A percentile compares a stretch with the other conserved stretches of the same genome.
Evolutionary conservation across 371 early-diverging fungal genomes (phyloP).

Genomic region (Cladochytrium tenue): DNA sequence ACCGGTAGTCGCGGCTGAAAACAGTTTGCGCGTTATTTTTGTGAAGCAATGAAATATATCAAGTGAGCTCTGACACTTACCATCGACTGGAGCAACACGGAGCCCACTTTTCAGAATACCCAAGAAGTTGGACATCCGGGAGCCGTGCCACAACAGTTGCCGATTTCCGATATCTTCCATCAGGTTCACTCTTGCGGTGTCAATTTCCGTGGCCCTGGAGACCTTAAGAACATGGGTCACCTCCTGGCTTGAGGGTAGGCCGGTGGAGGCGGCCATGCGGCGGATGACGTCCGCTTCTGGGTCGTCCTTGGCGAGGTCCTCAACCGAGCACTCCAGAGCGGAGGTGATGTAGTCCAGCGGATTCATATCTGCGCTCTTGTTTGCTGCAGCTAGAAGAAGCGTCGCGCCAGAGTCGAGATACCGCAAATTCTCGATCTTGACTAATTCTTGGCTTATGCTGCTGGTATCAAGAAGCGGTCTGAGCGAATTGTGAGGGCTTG

Average conservation of each 20-base stretch:
- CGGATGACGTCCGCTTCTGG: slow-evolving; percentile 41
- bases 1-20: not conserved
- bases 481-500: slow-evolving; percentile 28
- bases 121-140: slow-evolving; percentile 50
- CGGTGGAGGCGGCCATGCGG: slow-evolving; percentile 47
- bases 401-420: slow-evolving; percentile 56
- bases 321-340: slow-evolving; percentile 43
- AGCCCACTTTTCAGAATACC: slow-evolving; percentile 43
- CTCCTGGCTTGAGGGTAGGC: slow-evolving; percentile 29
- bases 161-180: slow-evolving; percentile 45
- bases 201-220: slow-evolving; percentile 47
- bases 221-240: slow-evolving; percentile 44
- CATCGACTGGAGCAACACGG: slow-evolving; percentile 41
- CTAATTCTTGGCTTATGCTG: slow-evolving; percentile 29
- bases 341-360: slow-evolving; percentile 59
- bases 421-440: slow-evolving; percentile 23
- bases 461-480: slow-evolving; percentile 24
- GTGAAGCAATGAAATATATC: no score
- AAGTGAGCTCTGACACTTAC: slow-evolving; percentile 49
- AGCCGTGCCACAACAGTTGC: slow-evolving; percentile 62
- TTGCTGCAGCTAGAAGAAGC: slow-evolving; percentile 56
- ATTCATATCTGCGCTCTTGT: slow-evolving; percentile 30
- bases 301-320: slow-evolving; percentile 20
- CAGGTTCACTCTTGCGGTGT: slow-evolving; percentile 37
- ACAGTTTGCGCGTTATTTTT: no score